A percentile compares a stretch with the other conserved stretches of the same genome.
phyloP scores from a whole-genome alignment of 2,329 filamentous ascomycete species.

The Colletotrichum lindemuthianum region DNA sequence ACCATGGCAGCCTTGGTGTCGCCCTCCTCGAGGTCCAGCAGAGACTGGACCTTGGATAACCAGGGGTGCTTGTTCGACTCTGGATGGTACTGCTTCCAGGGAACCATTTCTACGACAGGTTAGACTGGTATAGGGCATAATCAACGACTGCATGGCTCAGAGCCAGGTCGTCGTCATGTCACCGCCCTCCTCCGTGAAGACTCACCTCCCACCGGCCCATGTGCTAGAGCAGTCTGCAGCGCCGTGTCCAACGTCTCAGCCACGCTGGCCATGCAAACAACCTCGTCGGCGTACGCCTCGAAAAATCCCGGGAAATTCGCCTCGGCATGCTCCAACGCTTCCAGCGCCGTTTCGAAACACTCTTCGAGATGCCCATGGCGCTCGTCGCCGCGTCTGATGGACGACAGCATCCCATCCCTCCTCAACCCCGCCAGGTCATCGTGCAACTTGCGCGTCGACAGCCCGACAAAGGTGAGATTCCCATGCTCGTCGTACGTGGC shows the following conservation, averaged over 20 bases:
- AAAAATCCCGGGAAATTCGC: conserved; percentile 11
- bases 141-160: neutral
- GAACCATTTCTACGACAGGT: neutral
- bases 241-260: conserved; percentile 22
- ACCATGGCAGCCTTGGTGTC: conserved; percentile 4
- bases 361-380: neutral
- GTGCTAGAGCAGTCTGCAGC: conserved; percentile 12
- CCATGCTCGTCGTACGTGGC: neutral
- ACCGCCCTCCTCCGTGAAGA: neutral
- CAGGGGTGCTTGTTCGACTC: conserved; percentile 6
- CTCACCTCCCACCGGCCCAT: conserved; percentile 17
- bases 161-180: neutral
- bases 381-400: conserved; percentile 2
- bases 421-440: conserved; percentile 8
- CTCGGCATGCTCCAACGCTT: neutral
- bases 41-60: neutral
- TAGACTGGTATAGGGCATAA: neutral
- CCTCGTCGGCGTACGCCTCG: conserved; percentile 1
- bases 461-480: neutral
- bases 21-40: neutral
- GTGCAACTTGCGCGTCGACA: conserved; percentile 16
- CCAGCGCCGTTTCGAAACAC: conserved; percentile 3
- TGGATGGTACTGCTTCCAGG: conserved; percentile 2
- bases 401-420: neutral
- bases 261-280: conserved; percentile 17